Evolutionary conservation across 2,329 filamentous ascomycete genomes (phyloP).

Genomic region (Reticulascus tulasneorum): DNA sequence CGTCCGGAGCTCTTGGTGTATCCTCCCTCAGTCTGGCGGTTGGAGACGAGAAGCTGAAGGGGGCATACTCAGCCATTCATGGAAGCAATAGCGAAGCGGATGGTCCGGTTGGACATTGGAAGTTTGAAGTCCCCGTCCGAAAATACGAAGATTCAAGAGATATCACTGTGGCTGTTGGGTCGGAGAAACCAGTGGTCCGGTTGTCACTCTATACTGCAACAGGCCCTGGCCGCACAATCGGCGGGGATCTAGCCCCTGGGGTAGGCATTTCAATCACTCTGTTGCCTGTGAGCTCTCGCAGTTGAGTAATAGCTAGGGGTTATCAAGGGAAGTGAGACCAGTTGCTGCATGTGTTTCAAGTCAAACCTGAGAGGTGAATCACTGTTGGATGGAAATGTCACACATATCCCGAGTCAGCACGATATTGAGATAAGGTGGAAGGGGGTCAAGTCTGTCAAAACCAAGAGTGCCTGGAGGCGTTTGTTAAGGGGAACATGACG

Average conservation of each 20-base stretch:
- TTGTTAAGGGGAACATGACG: too few species aligned
- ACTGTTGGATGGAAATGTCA: too few species aligned
- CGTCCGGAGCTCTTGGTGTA: slow-evolving; percentile 48
- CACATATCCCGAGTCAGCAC: too few species aligned
- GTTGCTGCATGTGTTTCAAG: too few species aligned
- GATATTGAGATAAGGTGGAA: too few species aligned
- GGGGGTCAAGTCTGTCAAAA: too few species aligned
- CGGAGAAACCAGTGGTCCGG: background rate
- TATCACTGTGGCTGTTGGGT: slow-evolving; percentile 1
- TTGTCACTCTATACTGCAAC: slow-evolving; percentile 5
- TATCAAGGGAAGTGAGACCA: too few species aligned
- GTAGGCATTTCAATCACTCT: slow-evolving; percentile 5
- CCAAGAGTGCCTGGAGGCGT: too few species aligned
- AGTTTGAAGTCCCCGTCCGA: slow-evolving; percentile 7
- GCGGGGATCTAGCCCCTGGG: slow-evolving; percentile 5
- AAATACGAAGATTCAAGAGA: slow-evolving; percentile 8
- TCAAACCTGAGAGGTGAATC: too few species aligned
- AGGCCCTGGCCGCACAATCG: slow-evolving; percentile 4
- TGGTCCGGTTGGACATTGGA: slow-evolving; percentile 2
- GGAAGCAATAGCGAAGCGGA: slow-evolving; percentile 2
- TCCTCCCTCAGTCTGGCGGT: slow-evolving; percentile 37
- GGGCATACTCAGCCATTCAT: slow-evolving; percentile 7
- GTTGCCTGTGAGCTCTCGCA: slow-evolving; percentile 3
- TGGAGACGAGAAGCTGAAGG: slow-evolving; percentile 5
- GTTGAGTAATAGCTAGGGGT: too few species aligned